Evolutionary conservation across 371 early-diverging fungal species (phyloP).

Genomic region (Conidiobolus incongruus): DNA sequence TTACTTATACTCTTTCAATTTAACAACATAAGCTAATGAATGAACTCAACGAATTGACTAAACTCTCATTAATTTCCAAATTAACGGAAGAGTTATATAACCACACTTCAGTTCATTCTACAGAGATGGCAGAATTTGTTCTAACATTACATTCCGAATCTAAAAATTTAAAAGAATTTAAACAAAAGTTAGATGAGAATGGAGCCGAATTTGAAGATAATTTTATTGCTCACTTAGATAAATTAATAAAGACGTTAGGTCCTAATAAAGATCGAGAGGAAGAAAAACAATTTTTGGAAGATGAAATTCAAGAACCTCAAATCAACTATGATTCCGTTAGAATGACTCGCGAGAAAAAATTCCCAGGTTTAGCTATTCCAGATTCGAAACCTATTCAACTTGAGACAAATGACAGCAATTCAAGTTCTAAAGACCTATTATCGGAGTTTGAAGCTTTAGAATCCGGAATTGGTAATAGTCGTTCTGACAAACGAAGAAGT

Average conservation of each 20-base stretch:
- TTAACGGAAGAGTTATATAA: conserved; percentile 76
- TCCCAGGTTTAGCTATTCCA: conserved; percentile 69
- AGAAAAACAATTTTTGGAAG: too few species aligned
- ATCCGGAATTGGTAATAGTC: conserved; percentile 2
- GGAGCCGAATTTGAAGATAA: conserved; percentile 69
- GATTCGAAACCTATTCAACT: conserved; percentile 8
- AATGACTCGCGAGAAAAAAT: conserved; percentile 24
- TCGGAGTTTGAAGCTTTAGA: conserved; percentile 25
- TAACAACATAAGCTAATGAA: too few species aligned
- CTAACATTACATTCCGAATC: conserved; percentile 47
- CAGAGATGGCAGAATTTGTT: conserved; percentile 56
- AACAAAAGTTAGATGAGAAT: conserved; percentile 32
- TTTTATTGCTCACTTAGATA: conserved; percentile 63
- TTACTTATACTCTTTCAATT: too few species aligned
- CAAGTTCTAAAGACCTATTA: conserved; percentile 21
- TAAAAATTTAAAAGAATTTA: conserved; percentile 36
- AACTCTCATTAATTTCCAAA: conserved; percentile 70
- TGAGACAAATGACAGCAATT: conserved; percentile 7
- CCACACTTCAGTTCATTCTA: conserved; percentile 81
- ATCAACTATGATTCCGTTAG: conserved; percentile 3
- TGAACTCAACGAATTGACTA: too few species aligned
- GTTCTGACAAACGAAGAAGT: not conserved
- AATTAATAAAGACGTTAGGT: conserved; percentile 60
- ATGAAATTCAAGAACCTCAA: not conserved
- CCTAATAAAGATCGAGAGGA: conserved; percentile 7